Percentiles rank a stretch among this genome's conserved stretches.
Conservation (phyloP, 192 early-diverging fungal species). For the Allomyces macrogynus region DNA sequence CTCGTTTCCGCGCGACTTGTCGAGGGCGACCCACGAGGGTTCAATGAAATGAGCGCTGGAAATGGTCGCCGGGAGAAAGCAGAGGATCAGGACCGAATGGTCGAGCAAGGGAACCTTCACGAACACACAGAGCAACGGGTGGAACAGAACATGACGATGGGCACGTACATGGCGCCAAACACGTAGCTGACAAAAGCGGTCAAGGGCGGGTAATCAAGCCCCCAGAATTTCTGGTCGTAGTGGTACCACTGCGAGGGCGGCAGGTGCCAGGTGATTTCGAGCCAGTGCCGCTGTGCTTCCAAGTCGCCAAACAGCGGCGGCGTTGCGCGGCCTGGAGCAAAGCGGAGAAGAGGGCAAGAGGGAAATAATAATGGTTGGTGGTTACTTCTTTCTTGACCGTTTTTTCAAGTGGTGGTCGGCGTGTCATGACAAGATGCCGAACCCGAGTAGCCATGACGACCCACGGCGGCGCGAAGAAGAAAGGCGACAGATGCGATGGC, state of each 20-base stretch:
- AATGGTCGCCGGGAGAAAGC: neutral
- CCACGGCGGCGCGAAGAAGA: neutral
- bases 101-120: neutral
- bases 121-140: slow-evolving; percentile 1
- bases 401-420: neutral
- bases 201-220: slow-evolving; percentile 90
- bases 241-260: slow-evolving; percentile 68
- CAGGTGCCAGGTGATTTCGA: slow-evolving; percentile 76
- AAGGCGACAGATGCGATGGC: neutral
- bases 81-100: neutral
- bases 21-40: slow-evolving; percentile 65
- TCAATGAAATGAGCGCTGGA: slow-evolving; percentile 50
- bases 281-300: slow-evolving; percentile 97
- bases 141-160: neutral
- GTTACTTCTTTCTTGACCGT: neutral
- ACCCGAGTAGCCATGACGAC: neutral
- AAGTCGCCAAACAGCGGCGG: slow-evolving; percentile 88
- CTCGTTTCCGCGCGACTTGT: slow-evolving; percentile 68
- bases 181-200: slow-evolving; percentile 86
- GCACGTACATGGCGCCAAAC: slow-evolving; percentile 49
- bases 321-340: slow-evolving; percentile 21
- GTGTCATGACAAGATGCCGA: neutral
- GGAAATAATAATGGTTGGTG: neutral
- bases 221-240: slow-evolving; percentile 78
- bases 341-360: neutral